Base-by-base conservation (phyloP, 495 filamentous ascomycete species). In the Astrothelium macrocarpum region DNA sequence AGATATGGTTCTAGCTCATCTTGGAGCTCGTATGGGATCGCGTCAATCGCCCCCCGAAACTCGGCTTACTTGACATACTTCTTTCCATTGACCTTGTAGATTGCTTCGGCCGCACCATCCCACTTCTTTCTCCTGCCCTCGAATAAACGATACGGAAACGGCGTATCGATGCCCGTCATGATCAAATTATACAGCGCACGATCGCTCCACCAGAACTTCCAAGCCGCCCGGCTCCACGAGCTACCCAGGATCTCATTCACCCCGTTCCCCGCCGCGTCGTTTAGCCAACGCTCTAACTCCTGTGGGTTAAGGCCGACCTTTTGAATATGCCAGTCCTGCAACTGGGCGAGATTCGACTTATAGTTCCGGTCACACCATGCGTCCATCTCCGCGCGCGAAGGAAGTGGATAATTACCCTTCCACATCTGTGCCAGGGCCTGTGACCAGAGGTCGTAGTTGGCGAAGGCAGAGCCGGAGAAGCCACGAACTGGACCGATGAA, bases 371-470 rank as follows among this genome's bases (percentile, higher is more conserved):
- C 58, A 46, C 16, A 49, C 26, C 53, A 43, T 11, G 29, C 58
- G 29, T 60, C 5, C 56, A 65, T 65, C 20, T 60, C 63, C 12
- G 28, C 11, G 10, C 34, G 18, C 32, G 65, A 61, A 34, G 65
- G 65, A 23, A 67, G 26, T 26, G 53, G 39, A 36, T 31, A 25
- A 23, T 36, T 25, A 7, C 56, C 42, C 29, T 65, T 67, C 65
- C 65, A 67, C 12, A 67, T 32, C 43, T 67, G 65, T 14, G 65
- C 63, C n/a, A 67, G 26, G 7, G 65, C 65, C 56, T 61, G 60
- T 2, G 62, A 61, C 25, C 16, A 31, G 31, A 67, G 31, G 46
- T 67, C 65, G 36, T 63, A 63, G n/a, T 59, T 63, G 34, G 26
- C 23, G 43, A 63, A 66, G n/a, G 32, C 65, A 4, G 60, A 61